Conservation (phyloP, 768 basidiomycete species). For the Trametes cinnabarina region DNA sequence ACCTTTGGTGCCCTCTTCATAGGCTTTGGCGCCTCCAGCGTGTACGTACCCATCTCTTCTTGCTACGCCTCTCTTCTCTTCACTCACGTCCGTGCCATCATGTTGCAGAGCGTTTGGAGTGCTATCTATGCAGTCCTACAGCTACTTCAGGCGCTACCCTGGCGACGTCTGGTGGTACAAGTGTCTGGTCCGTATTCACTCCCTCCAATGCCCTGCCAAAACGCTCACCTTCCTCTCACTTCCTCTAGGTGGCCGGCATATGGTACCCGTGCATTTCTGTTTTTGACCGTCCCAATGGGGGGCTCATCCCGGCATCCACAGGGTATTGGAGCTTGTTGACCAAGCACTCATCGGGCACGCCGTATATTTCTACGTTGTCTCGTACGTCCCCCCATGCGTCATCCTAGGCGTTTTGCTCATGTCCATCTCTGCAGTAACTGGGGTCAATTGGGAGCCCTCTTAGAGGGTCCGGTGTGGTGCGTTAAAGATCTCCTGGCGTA, state of each 20-base stretch:
- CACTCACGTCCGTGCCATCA: slow-evolving; percentile 20
- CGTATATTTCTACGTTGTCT: slow-evolving; percentile 53
- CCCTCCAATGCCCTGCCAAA: not conserved
- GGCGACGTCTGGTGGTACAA: slow-evolving; percentile 52
- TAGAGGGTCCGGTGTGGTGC: slow-evolving; percentile 15
- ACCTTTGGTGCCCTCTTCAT: slow-evolving; percentile 63
- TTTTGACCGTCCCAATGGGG: not conserved
- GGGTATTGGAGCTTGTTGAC: slow-evolving; percentile 48
- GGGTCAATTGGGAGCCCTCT: slow-evolving; percentile 24
- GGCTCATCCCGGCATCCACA: slow-evolving; percentile 22
- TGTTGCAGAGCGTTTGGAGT: slow-evolving; percentile 48
- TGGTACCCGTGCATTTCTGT: slow-evolving; percentile 27
- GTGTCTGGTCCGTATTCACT: slow-evolving; percentile 42
- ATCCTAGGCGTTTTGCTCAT: not conserved
- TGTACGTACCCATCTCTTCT: slow-evolving; percentile 28
- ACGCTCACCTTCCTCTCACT: not conserved
- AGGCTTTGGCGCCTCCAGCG: slow-evolving; percentile 50
- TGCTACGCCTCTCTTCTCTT: not conserved
- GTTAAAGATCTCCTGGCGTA: not conserved
- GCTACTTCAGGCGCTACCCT: slow-evolving; percentile 55
- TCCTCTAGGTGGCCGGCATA: slow-evolving; percentile 31
- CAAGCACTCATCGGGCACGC: slow-evolving; percentile 51
- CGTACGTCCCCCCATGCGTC: slow-evolving; percentile 37
- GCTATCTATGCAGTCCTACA: slow-evolving; percentile 50
- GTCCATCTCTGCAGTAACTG: slow-evolving; percentile 22